phyloP scores from a whole-genome alignment of 352 stramenopile species.

The Thraustochytrium striatum region DNA sequence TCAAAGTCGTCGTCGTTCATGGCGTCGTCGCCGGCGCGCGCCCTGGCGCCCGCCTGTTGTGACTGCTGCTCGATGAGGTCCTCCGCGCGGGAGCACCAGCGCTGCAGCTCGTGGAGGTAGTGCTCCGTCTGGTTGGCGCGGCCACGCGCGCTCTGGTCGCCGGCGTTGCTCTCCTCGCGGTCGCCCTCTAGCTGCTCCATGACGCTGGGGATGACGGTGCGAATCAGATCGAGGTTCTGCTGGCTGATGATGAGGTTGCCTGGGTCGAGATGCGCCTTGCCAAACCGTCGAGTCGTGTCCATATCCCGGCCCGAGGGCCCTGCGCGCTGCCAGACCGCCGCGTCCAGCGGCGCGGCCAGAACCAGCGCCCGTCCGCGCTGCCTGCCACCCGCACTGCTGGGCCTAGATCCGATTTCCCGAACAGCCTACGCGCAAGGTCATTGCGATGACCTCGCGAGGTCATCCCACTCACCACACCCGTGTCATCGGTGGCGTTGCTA shows the following conservation, averaged over 20 bases:
- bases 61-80: constrained; percentile 25
- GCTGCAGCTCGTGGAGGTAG: constrained; percentile 31
- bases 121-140: constrained; percentile 6
- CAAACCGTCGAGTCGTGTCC: background rate
- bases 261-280: constrained; percentile 12
- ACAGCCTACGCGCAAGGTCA: too few species aligned
- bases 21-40: background rate
- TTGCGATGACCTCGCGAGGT: too few species aligned
- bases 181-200: constrained; percentile 38
- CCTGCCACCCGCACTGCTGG: too few species aligned
- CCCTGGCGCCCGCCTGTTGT: background rate
- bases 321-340: too few species aligned
- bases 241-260: constrained; percentile 11
- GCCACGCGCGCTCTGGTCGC: background rate
- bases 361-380: too few species aligned
- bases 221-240: constrained; percentile 33
- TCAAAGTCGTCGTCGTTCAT: constrained; percentile 11
- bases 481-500: too few species aligned
- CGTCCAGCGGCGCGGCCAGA: too few species aligned
- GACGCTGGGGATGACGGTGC: constrained; percentile 14
- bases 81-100: constrained; percentile 2
- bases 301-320: too few species aligned
- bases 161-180: background rate
- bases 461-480: too few species aligned
- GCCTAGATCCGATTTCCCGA: too few species aligned